Percentiles rank a stretch among this genome's conserved stretches.
Conservation (phyloP, 345 rosid genomes). For the Cardamine chenopodiifolia region DNA sequence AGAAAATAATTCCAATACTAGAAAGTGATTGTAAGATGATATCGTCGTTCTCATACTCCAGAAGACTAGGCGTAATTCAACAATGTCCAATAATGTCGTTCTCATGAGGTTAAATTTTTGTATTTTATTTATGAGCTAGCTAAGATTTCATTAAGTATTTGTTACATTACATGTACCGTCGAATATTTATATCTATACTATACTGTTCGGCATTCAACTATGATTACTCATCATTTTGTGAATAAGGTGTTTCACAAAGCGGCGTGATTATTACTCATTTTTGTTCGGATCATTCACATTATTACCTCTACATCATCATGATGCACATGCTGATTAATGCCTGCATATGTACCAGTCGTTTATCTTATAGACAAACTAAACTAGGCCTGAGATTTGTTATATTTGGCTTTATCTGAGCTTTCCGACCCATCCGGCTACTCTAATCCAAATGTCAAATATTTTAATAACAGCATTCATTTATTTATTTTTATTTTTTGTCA, state of each 20-base stretch:
- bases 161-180: background rate
- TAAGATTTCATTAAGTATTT: constrained; percentile 13
- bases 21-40: constrained; percentile 15
- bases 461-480: background rate
- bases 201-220: constrained; percentile 23
- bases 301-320: constrained; percentile 28
- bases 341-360: constrained; percentile 16
- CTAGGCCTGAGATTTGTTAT: background rate
- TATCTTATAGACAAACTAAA: background rate
- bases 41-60: constrained; percentile 38
- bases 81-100: no score
- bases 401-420: constrained; percentile 24
- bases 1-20: background rate
- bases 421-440: background rate
- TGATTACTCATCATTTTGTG: constrained; percentile 32
- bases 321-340: constrained; percentile 23
- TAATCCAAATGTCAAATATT: background rate
- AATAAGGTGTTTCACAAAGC: constrained; percentile 32
- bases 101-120: constrained; percentile 15
- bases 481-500: no score
- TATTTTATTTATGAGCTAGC: background rate
- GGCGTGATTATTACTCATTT: constrained; percentile 25
- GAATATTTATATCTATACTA: background rate
- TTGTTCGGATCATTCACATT: constrained; percentile 28
- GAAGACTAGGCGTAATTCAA: constrained; percentile 40